Evolutionary conservation across 225 moss, liverwort and hornwort species (phyloP).

Genomic region (Straminergon stramineum): DNA sequence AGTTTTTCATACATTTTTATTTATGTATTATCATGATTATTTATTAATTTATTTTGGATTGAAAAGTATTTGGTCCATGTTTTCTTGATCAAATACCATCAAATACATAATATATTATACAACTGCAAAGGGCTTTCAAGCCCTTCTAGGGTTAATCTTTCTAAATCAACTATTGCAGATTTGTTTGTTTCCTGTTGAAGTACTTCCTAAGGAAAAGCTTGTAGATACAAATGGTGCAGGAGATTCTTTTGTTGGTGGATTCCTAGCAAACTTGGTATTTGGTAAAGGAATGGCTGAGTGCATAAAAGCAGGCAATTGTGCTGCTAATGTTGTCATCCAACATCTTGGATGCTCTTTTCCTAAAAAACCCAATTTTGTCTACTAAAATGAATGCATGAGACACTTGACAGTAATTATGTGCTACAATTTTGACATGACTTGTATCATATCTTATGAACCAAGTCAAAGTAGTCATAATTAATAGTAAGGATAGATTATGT

Average conservation of each 20-base stretch:
- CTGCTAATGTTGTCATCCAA: not conserved
- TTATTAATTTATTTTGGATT: too few relatives aligned
- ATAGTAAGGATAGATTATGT: accelerated
- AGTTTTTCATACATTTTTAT: too few relatives aligned
- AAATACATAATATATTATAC: too few relatives aligned
- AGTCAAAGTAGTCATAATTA: not conserved
- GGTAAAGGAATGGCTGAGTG: not conserved
- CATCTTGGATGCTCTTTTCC: not conserved
- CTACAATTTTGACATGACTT: not conserved
- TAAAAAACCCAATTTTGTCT: not conserved
- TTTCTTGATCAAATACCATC: too few relatives aligned
- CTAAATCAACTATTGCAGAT: too few relatives aligned
- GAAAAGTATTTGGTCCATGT: too few relatives aligned
- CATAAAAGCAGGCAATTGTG: not conserved
- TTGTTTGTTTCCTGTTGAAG: not conserved
- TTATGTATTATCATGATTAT: too few relatives aligned
- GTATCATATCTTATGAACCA: not conserved
- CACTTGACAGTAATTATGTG: not conserved
- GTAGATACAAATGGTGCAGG: not conserved
- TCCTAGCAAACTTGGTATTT: not conserved
- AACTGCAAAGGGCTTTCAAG: too few relatives aligned
- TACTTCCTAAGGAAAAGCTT: not conserved
- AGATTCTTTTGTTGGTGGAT: not conserved
- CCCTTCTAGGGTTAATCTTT: too few relatives aligned
- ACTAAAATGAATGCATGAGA: not conserved